Conservation (phyloP, 2,329 filamentous ascomycete species). For the Pyrenophora graminea region DNA sequence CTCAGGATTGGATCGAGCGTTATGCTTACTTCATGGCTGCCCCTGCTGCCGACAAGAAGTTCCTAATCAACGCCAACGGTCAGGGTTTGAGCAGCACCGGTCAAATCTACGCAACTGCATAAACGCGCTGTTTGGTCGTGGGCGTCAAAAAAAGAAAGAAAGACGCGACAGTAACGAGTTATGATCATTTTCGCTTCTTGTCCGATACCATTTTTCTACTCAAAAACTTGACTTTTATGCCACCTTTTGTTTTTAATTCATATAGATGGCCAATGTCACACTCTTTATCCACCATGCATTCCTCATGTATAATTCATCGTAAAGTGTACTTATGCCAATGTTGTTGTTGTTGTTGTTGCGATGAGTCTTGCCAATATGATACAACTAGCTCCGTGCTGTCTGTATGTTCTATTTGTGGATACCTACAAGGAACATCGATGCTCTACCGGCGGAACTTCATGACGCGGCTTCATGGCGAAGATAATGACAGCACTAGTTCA, state of each 20-base stretch:
- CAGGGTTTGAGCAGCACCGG: constrained; percentile 28
- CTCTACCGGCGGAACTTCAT: too few relatives aligned
- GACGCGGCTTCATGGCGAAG: too few relatives aligned
- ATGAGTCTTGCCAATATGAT: too few relatives aligned
- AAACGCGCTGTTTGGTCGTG: not conserved
- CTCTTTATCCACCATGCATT: not conserved
- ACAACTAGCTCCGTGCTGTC: too few relatives aligned
- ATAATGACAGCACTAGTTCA: too few relatives aligned
- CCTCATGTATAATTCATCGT: too few relatives aligned
- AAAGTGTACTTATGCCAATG: too few relatives aligned
- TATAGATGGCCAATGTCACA: not conserved
- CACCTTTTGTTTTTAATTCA: not conserved
- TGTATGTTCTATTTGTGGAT: too few relatives aligned
- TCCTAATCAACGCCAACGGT: constrained; percentile 25
- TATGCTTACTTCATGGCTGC: constrained; percentile 43
- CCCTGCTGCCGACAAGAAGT: constrained; percentile 20
- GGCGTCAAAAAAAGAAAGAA: not conserved
- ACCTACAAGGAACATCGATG: too few relatives aligned
- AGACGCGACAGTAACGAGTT: constrained; percentile 4
- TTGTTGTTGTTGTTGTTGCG: too few relatives aligned
- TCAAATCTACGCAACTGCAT: constrained; percentile 17
- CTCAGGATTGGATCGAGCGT: constrained; percentile 35
- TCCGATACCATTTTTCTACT: constrained; percentile 5
- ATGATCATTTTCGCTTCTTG: constrained; percentile 6
- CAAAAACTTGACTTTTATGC: constrained; percentile 2